Conservation (phyloP, 1,284 basidiomycete genomes). For the Exobasidium cylindrosporum region DNA sequence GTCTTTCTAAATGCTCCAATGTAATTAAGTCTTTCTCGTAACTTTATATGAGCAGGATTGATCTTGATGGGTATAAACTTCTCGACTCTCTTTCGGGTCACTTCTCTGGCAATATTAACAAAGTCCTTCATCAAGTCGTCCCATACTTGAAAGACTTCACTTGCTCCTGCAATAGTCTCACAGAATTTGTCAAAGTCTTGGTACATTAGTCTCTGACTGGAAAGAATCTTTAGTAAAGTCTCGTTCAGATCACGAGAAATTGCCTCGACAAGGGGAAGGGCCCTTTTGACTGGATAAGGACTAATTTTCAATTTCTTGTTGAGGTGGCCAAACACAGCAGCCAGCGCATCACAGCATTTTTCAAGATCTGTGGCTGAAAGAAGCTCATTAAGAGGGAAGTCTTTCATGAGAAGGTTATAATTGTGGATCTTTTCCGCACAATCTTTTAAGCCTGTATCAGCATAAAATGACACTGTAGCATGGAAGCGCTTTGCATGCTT, state of each 20-base stretch:
- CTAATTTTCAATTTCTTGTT: conserved; percentile 78
- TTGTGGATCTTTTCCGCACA: conserved; percentile 49
- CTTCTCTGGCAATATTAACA: conserved; percentile 91
- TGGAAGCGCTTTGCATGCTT: conserved; percentile 95
- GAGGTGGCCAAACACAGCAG: conserved; percentile 85
- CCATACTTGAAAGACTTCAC: conserved; percentile 86
- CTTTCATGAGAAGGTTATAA: conserved; percentile 97
- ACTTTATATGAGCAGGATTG: conserved; percentile 79
- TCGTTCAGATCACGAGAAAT: conserved; percentile 97
- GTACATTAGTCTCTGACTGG: conserved; percentile 83
- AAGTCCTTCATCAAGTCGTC: conserved; percentile 98
- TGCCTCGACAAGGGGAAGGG: conserved; percentile 92
- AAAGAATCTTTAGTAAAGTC: conserved; percentile 84
- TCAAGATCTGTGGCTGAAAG: conserved; percentile 92
- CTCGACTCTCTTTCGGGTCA: conserved; percentile 84
- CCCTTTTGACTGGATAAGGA: conserved; percentile 91
- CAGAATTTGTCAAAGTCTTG: conserved; percentile 93
- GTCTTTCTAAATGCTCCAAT: conserved; percentile 87
- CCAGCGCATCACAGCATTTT: conserved; percentile 84
- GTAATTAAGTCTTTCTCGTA: conserved; percentile 85
- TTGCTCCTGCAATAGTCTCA: conserved; percentile 71
- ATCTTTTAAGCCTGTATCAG: conserved; percentile 89
- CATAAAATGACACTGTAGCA: conserved; percentile 94
- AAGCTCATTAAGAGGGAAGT: conserved; percentile 94
- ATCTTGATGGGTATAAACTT: conserved; percentile 98